Evolutionary conservation across 495 filamentous ascomycete genomes (phyloP).

Genomic region (Xanthoparmelia taractica): DNA sequence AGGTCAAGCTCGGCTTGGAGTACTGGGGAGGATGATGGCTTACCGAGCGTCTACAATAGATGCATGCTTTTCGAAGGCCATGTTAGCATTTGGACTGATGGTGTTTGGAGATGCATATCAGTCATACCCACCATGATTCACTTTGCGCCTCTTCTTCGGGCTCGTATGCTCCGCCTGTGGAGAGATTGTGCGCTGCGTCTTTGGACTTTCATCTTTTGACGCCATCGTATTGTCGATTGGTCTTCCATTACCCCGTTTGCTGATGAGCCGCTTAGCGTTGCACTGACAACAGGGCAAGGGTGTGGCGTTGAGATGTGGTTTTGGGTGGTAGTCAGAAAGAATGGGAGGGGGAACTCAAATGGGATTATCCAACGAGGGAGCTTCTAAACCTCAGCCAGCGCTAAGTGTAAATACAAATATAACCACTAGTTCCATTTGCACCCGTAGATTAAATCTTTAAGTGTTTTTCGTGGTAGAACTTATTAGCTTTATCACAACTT

Average conservation of each 20-base stretch:
- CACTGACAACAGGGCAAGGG: neutral
- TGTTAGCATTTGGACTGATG: constrained; percentile 26
- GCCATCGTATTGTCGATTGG: constrained; percentile 14
- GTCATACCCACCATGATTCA: constrained; percentile 84
- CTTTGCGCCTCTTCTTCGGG: constrained; percentile 95
- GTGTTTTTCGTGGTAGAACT: too few species aligned
- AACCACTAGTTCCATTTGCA: too few species aligned
- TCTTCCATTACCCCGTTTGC: constrained; percentile 16
- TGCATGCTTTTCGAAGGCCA: constrained; percentile 62
- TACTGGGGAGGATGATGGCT: constrained; percentile 37
- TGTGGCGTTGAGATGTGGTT: neutral
- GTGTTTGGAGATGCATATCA: constrained; percentile 4
- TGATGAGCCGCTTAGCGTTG: neutral
- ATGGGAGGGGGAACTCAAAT: too few species aligned
- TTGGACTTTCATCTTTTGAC: constrained; percentile 22
- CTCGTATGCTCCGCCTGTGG: constrained; percentile 40
- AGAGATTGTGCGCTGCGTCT: constrained; percentile 14
- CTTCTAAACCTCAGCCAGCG: too few species aligned
- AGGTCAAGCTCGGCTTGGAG: constrained; percentile 5
- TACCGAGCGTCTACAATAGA: constrained; percentile 99
- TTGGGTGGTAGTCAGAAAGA: neutral
- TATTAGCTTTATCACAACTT: too few species aligned
- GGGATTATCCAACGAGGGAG: too few species aligned
- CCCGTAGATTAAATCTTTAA: too few species aligned
- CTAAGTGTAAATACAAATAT: too few species aligned